phyloP scores from a whole-genome alignment of 805 yeast species.

The Saturnispora galanensis region DNA sequence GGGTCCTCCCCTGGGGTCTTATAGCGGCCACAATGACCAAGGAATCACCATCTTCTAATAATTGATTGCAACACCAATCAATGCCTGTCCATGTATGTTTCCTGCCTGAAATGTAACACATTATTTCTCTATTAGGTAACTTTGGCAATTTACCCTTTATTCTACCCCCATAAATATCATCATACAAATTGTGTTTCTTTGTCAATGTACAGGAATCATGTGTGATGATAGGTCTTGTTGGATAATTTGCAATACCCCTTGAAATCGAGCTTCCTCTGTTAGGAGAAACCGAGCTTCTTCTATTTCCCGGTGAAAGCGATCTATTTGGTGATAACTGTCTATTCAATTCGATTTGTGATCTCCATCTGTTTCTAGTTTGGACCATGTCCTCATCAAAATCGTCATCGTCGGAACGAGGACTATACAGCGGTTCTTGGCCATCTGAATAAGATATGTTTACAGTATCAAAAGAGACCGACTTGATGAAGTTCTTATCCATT shows the following conservation, averaged over 20 bases:
- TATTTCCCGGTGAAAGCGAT: conserved; percentile 14
- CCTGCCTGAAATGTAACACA: conserved; percentile 62
- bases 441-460: conserved; percentile 31
- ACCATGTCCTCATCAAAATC: conserved; percentile 12
- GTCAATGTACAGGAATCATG: conserved; percentile 36
- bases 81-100: conserved; percentile 76
- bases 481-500: conserved; percentile 8
- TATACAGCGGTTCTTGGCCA: conserved; percentile 9
- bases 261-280: background rate
- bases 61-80: conserved; percentile 52
- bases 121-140: conserved; percentile 42
- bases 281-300: background rate
- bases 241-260: conserved; percentile 18
- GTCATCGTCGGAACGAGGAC: conserved; percentile 16
- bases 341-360: background rate
- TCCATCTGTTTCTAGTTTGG: conserved; percentile 7
- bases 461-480: conserved; percentile 43
- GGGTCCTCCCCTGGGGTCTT: conserved; percentile 20
- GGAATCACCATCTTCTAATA: conserved; percentile 57
- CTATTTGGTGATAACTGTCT: conserved; percentile 4
- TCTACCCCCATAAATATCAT: conserved; percentile 34
- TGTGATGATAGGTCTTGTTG: conserved; percentile 29
- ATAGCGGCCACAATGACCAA: conserved; percentile 53
- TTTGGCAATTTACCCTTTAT: conserved; percentile 23
- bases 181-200: conserved; percentile 38